phyloP scores from a whole-genome alignment of 352 stramenopile species.

The Pythium myriotylum region DNA sequence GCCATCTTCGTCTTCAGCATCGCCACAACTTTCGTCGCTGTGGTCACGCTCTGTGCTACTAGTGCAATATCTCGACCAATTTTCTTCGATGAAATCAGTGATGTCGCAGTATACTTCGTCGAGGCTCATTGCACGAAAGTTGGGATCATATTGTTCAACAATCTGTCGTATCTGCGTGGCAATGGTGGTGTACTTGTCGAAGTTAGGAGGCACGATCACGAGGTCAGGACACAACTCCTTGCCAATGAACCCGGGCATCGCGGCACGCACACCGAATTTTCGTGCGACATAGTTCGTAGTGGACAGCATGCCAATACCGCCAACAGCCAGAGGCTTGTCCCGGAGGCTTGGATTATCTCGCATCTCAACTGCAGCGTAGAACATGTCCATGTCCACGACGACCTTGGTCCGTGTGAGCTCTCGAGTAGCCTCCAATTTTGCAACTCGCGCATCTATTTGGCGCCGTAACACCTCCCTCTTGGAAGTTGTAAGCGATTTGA shows the following conservation, averaged over 20 bases:
- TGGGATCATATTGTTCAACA: constrained; percentile 93
- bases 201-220: constrained; percentile 92
- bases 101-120: constrained; percentile 97
- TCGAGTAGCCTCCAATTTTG: constrained; percentile 55
- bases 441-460: constrained; percentile 47
- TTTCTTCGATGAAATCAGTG: constrained; percentile 78
- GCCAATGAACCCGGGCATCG: constrained; percentile 97
- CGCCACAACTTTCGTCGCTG: constrained; percentile 13
- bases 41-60: constrained; percentile 6
- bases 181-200: constrained; percentile 90
- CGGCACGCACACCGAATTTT: constrained; percentile 93
- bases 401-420: constrained; percentile 78
- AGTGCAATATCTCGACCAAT: constrained; percentile 54
- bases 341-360: constrained; percentile 88
- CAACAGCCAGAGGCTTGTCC: constrained; percentile 92
- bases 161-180: constrained; percentile 75
- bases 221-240: constrained; percentile 94
- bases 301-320: constrained; percentile 92
- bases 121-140: constrained; percentile 90
- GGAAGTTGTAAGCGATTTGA: constrained; percentile 53
- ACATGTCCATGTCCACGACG: constrained; percentile 98
- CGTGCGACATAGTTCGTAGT: constrained; percentile 96
- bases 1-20: constrained; percentile 11
- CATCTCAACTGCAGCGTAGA: constrained; percentile 97
- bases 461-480: constrained; percentile 35